Base-by-base conservation (phyloP, 352 stramenopile genomes). In the Phytophthora syringae region DNA sequence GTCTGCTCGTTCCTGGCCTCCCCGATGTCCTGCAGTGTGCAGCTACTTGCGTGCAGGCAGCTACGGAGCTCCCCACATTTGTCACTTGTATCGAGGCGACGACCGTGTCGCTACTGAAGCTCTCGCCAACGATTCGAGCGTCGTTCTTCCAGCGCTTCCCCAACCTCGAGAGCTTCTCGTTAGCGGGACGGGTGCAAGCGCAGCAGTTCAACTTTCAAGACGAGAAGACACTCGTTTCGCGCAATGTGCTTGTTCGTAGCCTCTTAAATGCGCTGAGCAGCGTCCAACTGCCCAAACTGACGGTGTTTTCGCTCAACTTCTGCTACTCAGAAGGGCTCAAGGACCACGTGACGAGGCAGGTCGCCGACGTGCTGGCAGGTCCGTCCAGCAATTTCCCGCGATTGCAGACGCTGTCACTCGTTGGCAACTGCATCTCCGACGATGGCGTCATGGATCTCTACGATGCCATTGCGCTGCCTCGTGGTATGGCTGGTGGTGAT, bases 371-470 rank as follows among this genome's bases (percentile, higher is more conserved):
- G n/a, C 15, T 86, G 40, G 51, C 59, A 1, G 68, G 68, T 5
- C 60, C 72, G 7, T 67, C 56, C 7, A 67, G 36, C 22, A 70
- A 53, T 1, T 82, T 84, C n/a, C 73, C 73, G 16, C 27, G 37
- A 2, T 58, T 88, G 6, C 67, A 66, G 9, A 60, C 65, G 44
- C 49, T 88, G 10, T 76, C 71, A 5, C 60, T 88, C 4, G 61
- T 68, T 3, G 80, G 80, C 43, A 88, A 88, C 53, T 82, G 80
- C 58, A 80, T 88, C 56, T 78, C 80, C 18, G 80, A 88, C 52
- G 77, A 82, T 20, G 77, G 75, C 20, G 54, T 73, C 7, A 50
- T 74, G 50, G 64, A 72, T 27, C 60, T 88, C 7, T 78, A 70
- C 37, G 68, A 78, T 36, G 74, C 74, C 2, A 40, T 82, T 27